Conservation (phyloP, 306 rosid genomes). For the Mucuna pruriens region DNA sequence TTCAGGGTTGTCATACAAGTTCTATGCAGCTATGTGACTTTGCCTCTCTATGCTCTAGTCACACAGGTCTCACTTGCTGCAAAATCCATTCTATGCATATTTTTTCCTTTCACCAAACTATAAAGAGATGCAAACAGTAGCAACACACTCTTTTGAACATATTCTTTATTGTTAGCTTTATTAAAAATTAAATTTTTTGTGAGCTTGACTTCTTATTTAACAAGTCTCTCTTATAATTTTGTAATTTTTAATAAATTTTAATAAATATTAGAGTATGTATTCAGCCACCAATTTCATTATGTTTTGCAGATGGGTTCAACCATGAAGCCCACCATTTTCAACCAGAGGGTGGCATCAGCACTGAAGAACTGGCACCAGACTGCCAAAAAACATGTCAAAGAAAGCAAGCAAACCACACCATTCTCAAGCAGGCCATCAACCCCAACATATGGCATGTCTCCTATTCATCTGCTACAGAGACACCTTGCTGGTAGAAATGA, state of each 20-base stretch:
- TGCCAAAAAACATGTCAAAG: constrained; percentile 56
- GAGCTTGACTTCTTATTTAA: too few species aligned
- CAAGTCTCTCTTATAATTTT: too few species aligned
- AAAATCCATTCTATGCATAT: background rate
- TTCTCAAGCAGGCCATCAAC: constrained; percentile 62
- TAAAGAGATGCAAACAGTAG: too few species aligned
- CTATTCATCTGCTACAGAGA: constrained; percentile 62
- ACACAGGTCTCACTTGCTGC: constrained; percentile 64
- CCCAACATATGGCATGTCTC: constrained; percentile 70
- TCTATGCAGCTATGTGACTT: constrained; percentile 83
- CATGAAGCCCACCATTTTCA: constrained; percentile 71
- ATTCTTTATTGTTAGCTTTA: too few species aligned
- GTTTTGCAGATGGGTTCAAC: constrained; percentile 74
- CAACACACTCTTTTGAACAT: too few species aligned
- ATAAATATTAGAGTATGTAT: too few species aligned
- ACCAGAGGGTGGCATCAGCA: constrained; percentile 64
- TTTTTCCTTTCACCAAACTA: background rate
- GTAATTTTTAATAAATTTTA: too few species aligned
- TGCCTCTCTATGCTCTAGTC: constrained; percentile 92
- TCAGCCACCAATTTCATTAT: background rate
- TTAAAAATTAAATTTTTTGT: too few species aligned
- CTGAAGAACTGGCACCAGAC: constrained; percentile 64
- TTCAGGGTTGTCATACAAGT: constrained; percentile 74
- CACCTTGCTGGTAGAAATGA: constrained; percentile 37
- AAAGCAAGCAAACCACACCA: constrained; percentile 49